Evolutionary conservation across 2,329 filamentous ascomycete genomes (phyloP), one percentile per base, ranked within the genome.

Genomic region (Sordariomycetes sp.): DNA sequence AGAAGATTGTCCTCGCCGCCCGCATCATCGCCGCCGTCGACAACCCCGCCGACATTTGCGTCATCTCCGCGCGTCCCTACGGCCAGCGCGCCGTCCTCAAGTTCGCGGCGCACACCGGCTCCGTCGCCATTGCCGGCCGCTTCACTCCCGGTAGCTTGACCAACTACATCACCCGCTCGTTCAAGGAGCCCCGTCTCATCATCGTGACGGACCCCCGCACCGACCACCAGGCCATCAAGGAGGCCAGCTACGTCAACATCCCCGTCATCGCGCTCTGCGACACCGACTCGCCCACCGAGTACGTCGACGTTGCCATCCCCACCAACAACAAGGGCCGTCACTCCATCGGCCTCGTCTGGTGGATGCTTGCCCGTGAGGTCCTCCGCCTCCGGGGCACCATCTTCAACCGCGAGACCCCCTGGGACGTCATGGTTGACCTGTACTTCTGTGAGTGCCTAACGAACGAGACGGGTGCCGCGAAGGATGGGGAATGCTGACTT

Each of bases 261-360:
- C 94, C 94, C 74, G 94, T 99, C 78, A 96, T 99, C 72, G 94
- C 90, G 70, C 91, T 99, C 68, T 94, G 89, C 82, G 94, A 99
- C 79, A 96, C 92, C 72, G 94, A 99, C 83, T 97, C 94, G 62
- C 94, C 94, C 71, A 97, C 94, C 76, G 92, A 99, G 80, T 99
- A 92, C 81, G 94, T 99, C 74, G 94, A 99, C 73, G 90, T 97
- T 76, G 94, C 94, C 77, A 99, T 99, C 79, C 94, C 94, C 71
- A 96, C 94, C 81, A 99, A 99, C 90, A 99, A 99, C 90, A 99
- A 99, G 88, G 92, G 91, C 82, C 92, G 94, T 74, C 91, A 97
- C 81, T 86, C 95, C 74, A 99, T 99, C 70, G 94, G 94, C 82
- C 84, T 94, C 69, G 76, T 99, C 80, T 99, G 94, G 94, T 99